phyloP scores from a whole-genome alignment of 345 rosid species.

The Clausena lansium region DNA sequence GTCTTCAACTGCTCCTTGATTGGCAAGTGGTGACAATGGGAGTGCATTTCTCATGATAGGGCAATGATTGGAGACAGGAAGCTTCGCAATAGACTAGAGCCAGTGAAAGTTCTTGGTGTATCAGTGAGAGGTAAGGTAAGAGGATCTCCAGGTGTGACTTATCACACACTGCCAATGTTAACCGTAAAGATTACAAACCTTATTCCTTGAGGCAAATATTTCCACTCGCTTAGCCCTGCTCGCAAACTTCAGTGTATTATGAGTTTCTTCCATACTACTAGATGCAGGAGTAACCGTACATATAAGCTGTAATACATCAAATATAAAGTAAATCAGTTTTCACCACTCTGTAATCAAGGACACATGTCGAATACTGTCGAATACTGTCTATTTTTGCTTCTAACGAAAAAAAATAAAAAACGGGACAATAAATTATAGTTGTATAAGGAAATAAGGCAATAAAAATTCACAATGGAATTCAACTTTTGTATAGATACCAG shows the following conservation, averaged over 20 bases:
- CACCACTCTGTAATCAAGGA: background rate
- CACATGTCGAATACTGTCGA: too few relatives aligned
- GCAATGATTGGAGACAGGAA: background rate
- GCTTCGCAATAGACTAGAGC: background rate
- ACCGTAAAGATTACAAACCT: constrained; percentile 46
- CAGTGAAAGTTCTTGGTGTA: background rate
- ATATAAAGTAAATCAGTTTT: constrained; percentile 11
- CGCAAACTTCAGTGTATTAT: constrained; percentile 97
- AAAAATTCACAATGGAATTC: background rate
- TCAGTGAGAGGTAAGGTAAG: background rate
- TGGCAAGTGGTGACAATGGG: background rate
- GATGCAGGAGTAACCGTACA: constrained; percentile 99
- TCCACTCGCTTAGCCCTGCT: constrained; percentile 97
- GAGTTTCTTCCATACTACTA: constrained; percentile 96
- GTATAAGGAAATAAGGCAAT: background rate
- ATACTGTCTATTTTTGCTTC: background rate
- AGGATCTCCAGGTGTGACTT: background rate
- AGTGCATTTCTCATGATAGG: background rate
- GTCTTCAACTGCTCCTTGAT: background rate
- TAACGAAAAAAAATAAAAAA: background rate
- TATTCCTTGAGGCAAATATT: constrained; percentile 93
- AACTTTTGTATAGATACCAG: background rate
- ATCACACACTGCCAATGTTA: constrained; percentile 4
- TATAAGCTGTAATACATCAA: constrained; percentile 64
- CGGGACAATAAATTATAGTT: background rate